Evolutionary conservation across 2,329 filamentous ascomycete genomes (phyloP).

Genomic region (Zalaria sp.): DNA sequence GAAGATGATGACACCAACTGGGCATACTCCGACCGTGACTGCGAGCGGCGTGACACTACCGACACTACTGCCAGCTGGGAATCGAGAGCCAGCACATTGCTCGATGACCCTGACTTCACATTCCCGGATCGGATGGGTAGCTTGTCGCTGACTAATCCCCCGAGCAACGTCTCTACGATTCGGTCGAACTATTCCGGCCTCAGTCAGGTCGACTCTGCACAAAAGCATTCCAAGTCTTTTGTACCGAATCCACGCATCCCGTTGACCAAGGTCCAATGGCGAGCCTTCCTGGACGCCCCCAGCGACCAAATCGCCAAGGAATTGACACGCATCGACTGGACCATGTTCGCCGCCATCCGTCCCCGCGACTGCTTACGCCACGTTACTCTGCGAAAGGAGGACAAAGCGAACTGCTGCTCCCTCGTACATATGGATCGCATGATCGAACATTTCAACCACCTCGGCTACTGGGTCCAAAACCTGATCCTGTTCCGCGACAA

Average conservation of each 20-base stretch:
- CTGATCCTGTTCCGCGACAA: constrained; percentile 72
- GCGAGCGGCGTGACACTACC: constrained; percentile 22
- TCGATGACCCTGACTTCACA: constrained; percentile 18
- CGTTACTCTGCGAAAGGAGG: constrained; percentile 50
- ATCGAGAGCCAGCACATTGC: constrained; percentile 17
- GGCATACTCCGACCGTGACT: constrained; percentile 65
- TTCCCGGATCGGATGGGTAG: constrained; percentile 15
- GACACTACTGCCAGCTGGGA: constrained; percentile 4
- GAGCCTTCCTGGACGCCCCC: constrained; percentile 73
- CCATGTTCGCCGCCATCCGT: constrained; percentile 91
- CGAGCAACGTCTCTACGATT: background rate
- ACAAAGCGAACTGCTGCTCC: constrained; percentile 46
- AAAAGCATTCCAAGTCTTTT: constrained; percentile 60
- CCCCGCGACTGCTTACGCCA: constrained; percentile 87
- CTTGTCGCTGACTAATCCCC: constrained; percentile 10
- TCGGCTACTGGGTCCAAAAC: constrained; percentile 41
- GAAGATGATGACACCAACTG: constrained; percentile 89
- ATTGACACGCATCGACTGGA: constrained; percentile 91
- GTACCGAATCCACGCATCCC: constrained; percentile 54
- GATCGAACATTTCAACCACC: constrained; percentile 64
- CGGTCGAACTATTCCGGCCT: constrained; percentile 4
- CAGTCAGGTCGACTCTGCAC: constrained; percentile 52
- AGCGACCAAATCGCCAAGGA: constrained; percentile 82
- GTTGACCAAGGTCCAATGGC: constrained; percentile 76
- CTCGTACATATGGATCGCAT: constrained; percentile 84